Conservation (phyloP, 495 filamentous ascomycete species). For the Lophium mytilinum region DNA sequence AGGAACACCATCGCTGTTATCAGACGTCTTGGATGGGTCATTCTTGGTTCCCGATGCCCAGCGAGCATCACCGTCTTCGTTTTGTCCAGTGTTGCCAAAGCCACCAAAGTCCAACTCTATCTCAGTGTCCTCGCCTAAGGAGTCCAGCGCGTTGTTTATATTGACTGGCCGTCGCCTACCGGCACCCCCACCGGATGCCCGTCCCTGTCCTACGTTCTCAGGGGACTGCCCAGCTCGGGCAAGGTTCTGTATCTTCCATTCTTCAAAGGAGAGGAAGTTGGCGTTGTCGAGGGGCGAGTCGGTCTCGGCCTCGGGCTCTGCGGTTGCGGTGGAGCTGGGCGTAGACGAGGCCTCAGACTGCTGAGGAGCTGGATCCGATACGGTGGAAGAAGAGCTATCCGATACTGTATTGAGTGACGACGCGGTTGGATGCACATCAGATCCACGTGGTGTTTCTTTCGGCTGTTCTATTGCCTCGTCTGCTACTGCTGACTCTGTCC, state of each 20-base stretch:
- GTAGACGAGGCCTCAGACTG: neutral
- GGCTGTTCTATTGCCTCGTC: neutral
- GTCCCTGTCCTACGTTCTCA: constrained; percentile 55
- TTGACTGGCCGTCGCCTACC: constrained; percentile 43
- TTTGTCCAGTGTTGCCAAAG: constrained; percentile 37
- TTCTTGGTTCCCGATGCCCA: neutral
- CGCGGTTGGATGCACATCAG: neutral
- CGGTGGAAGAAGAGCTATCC: neutral
- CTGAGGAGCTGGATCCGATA: neutral
- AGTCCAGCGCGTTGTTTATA: constrained; percentile 59
- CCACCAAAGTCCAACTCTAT: constrained; percentile 84
- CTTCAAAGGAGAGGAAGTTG: constrained; percentile 93
- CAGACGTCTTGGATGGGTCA: constrained; percentile 5
- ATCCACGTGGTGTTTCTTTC: neutral
- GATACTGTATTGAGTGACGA: neutral
- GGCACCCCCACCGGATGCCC: constrained; percentile 32
- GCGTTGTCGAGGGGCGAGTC: constrained; percentile 71
- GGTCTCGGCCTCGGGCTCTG: constrained; percentile 41
- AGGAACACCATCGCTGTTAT: constrained; percentile 37
- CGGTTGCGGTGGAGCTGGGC: constrained; percentile 4
- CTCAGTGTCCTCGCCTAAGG: constrained; percentile 79
- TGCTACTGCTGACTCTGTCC: neutral
- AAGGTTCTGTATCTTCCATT: constrained; percentile 94
- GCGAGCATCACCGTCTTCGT: neutral
- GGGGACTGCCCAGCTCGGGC: constrained; percentile 78